A percentile compares a stretch with the other conserved stretches of the same genome.
Evolutionary conservation across 129 eudicot genomes (phyloP).

Genomic region (Pittosporum tobira): DNA sequence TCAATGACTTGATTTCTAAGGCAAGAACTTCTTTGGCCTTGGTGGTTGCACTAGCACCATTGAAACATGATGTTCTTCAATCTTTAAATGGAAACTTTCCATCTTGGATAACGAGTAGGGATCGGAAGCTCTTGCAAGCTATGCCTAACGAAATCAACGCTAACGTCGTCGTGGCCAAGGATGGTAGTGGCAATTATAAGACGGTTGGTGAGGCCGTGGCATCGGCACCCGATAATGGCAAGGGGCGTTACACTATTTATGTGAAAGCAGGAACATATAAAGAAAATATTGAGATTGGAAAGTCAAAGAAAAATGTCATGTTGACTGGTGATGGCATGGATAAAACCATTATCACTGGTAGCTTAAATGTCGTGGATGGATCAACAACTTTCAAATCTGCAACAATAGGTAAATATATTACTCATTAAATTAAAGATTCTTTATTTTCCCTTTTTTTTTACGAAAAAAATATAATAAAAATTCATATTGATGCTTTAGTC

Average conservation of each 20-base stretch:
- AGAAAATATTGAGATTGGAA: constrained; percentile 1
- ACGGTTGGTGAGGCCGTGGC: constrained; percentile 17
- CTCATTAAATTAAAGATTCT: too few species aligned
- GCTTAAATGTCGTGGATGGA: constrained; percentile 11
- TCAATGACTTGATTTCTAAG: constrained; percentile 6
- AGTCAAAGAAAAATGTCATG: constrained; percentile 1
- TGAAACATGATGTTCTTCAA: too few species aligned
- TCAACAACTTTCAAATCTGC: constrained; percentile 1
- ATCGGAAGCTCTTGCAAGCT: constrained; percentile 14
- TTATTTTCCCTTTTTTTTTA: too few species aligned
- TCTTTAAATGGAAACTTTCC: too few species aligned
- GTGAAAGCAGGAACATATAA: constrained; percentile 1
- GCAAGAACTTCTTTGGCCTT: constrained; percentile 14
- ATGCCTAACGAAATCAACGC: not conserved
- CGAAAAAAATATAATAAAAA: too few species aligned
- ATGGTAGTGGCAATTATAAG: constrained; percentile 21
- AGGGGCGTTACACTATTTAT: not conserved
- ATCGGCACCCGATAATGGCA: not conserved
- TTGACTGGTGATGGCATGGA: constrained; percentile 14
- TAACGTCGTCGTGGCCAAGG: constrained; percentile 16
- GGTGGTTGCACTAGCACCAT: constrained; percentile 3
- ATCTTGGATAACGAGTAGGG: constrained; percentile 1
- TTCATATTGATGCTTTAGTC: too few species aligned
- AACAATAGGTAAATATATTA: constrained; percentile 6
- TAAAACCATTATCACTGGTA: constrained; percentile 6